Base-by-base conservation (phyloP, 2,329 filamentous ascomycete genomes). In the Colletotrichum magnum region DNA sequence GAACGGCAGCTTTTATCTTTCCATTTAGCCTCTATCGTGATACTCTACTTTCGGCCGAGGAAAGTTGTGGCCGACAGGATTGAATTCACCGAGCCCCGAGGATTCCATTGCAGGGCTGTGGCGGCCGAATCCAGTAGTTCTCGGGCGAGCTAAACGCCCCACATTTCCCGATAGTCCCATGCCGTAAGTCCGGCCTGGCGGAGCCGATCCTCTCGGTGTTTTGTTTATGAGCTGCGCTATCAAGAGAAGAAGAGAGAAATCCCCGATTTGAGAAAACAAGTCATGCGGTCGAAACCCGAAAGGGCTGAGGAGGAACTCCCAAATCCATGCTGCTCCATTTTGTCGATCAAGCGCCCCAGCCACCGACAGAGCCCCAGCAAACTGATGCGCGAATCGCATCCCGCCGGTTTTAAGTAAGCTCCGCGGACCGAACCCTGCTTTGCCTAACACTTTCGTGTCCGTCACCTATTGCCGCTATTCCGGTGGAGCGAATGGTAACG, bases 371-470 rank as follows among this genome's bases (percentile, higher is more conserved):
- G 48, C 10, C 28, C 56, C 50, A 56, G 36, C 21, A 24, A 56
- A 15, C 43, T 60, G 56, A 60, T 26, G 18, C 18, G 51, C 62
- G 56, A 69, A 61, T 67, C 66, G 51, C 62, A 66, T 69, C n/a
- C 47, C 47, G 47, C 21, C 18, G 47, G 24, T 7, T 7, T n/a
- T 6, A 21, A 13, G n/a, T 18, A n/a, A 4, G 12, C 13, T 21
- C 47, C 45, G n/a, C 53, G 26, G 53, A 54, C 12, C 1, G 48
- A 16, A 28, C 26, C 7, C 21, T 39, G 32, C 28, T 26, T 52
- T 21, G 24, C 50, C 43, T n/a, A 24, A n/a, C 18, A 16, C 32
- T 36, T 60, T 43, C 53, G 28, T 36, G 39, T 62, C 24, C n/a
- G 28, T 41, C 43, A 24, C 26, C 2, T 45, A 51, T 56, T 52